phyloP scores from a whole-genome alignment of 2,329 filamentous ascomycete species.

The Fusarium metavorans region DNA sequence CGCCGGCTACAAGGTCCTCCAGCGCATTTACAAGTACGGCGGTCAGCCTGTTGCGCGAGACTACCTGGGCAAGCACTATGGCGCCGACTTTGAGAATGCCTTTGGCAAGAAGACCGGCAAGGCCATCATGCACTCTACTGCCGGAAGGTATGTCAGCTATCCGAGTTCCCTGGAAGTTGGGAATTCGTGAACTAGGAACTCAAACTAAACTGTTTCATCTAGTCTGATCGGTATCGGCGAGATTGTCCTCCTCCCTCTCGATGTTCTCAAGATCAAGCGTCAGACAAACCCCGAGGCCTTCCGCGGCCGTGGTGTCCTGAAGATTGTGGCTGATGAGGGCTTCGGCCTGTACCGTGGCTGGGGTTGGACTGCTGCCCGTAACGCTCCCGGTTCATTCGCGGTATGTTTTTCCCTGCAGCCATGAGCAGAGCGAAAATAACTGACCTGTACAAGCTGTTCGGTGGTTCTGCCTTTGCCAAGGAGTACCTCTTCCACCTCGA shows the following conservation, averaged over 20 bases:
- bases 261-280: slow-evolving; percentile 99
- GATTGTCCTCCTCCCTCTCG: slow-evolving; percentile 92
- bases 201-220: slow-evolving; percentile 34
- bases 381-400: slow-evolving; percentile 96
- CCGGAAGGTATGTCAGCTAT: slow-evolving; percentile 75
- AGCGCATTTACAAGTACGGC: slow-evolving; percentile 98
- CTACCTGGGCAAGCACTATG: slow-evolving; percentile 84
- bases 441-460: slow-evolving; percentile 78
- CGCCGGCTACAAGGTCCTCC: slow-evolving; percentile 96
- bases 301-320: slow-evolving; percentile 89
- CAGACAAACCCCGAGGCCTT: slow-evolving; percentile 99
- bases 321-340: slow-evolving; percentile 92
- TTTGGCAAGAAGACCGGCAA: slow-evolving; percentile 99
- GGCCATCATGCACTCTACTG: slow-evolving; percentile 96
- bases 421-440: slow-evolving; percentile 2
- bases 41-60: slow-evolving; percentile 96
- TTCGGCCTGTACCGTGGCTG: slow-evolving; percentile 96
- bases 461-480: slow-evolving; percentile 96
- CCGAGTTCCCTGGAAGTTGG: not conserved
- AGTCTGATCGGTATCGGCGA: slow-evolving; percentile 97
- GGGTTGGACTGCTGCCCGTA: slow-evolving; percentile 97
- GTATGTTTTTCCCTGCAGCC: slow-evolving; percentile 60
- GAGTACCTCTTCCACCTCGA: slow-evolving; percentile 90
- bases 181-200: not conserved
- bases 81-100: slow-evolving; percentile 83